Percentiles rank a stretch among this genome's conserved stretches.
phyloP scores from a whole-genome alignment of 768 basidiomycete species.

The Boletus tomentosulus region DNA sequence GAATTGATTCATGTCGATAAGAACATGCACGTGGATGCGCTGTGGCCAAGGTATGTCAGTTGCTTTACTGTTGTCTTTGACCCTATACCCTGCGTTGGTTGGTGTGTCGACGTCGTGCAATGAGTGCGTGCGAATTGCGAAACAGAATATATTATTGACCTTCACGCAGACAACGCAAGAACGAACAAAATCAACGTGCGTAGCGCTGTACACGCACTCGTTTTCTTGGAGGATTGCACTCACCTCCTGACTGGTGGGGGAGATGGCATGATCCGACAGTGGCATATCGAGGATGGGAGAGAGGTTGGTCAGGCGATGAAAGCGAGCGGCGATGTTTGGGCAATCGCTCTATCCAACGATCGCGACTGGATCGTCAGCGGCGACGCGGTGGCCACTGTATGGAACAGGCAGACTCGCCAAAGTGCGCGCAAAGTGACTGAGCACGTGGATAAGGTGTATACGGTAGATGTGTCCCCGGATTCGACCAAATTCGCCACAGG shows the following conservation, averaged over 20 bases:
- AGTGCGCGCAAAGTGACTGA: neutral
- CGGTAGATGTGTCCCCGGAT: neutral
- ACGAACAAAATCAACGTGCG: neutral
- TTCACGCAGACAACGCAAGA: neutral
- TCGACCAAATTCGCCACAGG: conserved; percentile 1
- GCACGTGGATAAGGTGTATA: neutral
- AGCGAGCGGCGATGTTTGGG: neutral
- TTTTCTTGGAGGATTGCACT: neutral
- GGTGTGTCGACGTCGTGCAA: neutral
- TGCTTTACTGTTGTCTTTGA: neutral
- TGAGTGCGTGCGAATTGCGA: neutral
- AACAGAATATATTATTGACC: neutral
- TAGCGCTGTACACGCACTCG: neutral
- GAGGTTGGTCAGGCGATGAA: neutral
- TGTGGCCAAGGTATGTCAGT: neutral
- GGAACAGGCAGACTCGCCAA: neutral
- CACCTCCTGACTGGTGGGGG: neutral
- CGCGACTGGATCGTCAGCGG: neutral
- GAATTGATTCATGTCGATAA: neutral
- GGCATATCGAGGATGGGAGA: neutral
- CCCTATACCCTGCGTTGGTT: neutral
- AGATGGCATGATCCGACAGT: neutral
- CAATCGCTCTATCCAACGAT: neutral
- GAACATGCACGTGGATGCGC: neutral
- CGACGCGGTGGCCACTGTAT: neutral